Base-by-base conservation (phyloP, 352 stramenopile genomes). In the Globisporangium nagaii region DNA sequence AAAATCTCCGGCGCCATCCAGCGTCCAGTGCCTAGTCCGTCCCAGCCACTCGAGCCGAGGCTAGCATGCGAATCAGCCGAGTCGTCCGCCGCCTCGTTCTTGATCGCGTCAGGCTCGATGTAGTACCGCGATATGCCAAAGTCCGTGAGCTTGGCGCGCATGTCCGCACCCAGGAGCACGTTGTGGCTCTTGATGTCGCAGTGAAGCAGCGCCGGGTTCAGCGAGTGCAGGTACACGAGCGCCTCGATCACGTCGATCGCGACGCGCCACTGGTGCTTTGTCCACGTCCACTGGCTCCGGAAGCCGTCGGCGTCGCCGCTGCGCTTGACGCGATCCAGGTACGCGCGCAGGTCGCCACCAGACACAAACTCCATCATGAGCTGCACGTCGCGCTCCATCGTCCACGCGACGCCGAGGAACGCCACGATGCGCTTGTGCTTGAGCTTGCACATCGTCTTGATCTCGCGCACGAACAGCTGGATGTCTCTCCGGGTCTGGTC, bases 101-200 rank as follows among this genome's bases (percentile, higher is more conserved):
- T 60, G 54, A 4, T 47, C 32, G 24, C 5, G 25, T 48, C 42
- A 11, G 42, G 13, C 3, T 61, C 49, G 19, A 75, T 17, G 35
- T 75, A 76, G 35, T 75, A 76, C 3, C 59, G 64, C 0, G 71
- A 71, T 15, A 77, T 62, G 11, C 71, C 68, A 58, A 80, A 80
- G 35, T 77, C 71, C 4, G 68, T 58, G 24, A 80, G 27, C 28
- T 80, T 80, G 0, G 68, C 71, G 15, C 64, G 52, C 28, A 75
- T 34, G 15, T 76, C 51, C 20, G 53, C 65, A 27, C 58, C 60
- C 24, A 81, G 36, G 25, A 81, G 59, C 40, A 78, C 56, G 17
- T 78, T 78, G 1, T 60, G 57, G 7, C 66, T 70, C 49, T 78
- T 78, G 0, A 81, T 20, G 39, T 78, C 71, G 22, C 68, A 59